Evolutionary conservation across 129 eudicot species (phyloP).

Genomic region (Pittosporum tobira): DNA sequence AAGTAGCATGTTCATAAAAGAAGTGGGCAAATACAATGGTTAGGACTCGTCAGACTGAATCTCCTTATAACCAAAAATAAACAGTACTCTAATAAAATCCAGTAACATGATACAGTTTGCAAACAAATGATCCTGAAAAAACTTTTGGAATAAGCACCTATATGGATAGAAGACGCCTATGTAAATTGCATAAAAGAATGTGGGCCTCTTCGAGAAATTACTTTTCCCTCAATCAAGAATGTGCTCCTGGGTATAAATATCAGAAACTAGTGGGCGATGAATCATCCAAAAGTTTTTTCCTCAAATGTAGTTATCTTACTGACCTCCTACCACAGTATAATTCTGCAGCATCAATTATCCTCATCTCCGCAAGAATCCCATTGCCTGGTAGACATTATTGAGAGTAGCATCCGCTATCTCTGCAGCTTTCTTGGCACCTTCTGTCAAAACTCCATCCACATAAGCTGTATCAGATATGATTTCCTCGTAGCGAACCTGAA

Average conservation of each 20-base stretch:
- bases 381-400: constrained; percentile 67
- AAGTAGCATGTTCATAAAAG: too few relatives aligned
- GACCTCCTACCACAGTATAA: not conserved
- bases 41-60: not conserved
- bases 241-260: constrained; percentile 9
- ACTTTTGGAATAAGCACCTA: not conserved
- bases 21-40: not conserved
- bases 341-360: constrained; percentile 23
- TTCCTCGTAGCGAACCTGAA: constrained; percentile 71
- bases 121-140: not conserved
- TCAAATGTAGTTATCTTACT: constrained; percentile 11
- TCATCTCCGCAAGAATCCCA: constrained; percentile 77
- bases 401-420: constrained; percentile 67
- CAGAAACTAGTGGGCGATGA: constrained; percentile 14
- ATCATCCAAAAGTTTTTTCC: constrained; percentile 9
- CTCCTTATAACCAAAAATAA: not conserved
- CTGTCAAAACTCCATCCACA: constrained; percentile 68
- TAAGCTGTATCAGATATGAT: constrained; percentile 60
- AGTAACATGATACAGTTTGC: not conserved
- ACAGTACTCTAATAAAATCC: too few relatives aligned
- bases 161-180: not conserved
- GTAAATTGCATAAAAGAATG: constrained; percentile 12
- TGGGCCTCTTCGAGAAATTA: constrained; percentile 4
- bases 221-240: constrained; percentile 12
- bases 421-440: constrained; percentile 82